Conservation (phyloP, 2,329 filamentous ascomycete genomes). For the Hymenoscyphus fructigenus region DNA sequence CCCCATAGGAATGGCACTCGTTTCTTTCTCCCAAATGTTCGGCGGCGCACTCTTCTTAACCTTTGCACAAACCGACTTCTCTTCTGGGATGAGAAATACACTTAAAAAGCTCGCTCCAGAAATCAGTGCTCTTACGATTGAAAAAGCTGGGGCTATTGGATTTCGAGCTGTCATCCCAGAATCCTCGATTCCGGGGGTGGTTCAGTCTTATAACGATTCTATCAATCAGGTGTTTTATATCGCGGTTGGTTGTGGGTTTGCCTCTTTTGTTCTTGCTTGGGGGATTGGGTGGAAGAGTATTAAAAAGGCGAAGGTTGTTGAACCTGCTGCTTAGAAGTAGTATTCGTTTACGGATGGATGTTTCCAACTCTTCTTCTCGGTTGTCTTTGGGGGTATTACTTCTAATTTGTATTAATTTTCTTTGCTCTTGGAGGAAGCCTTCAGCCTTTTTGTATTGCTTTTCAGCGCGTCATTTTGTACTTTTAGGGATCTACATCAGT, state of each 20-base stretch:
- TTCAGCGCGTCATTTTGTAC: neutral
- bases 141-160: slow-evolving; percentile 43
- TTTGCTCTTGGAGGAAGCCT: neutral
- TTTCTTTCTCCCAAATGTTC: slow-evolving; percentile 38
- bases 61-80: slow-evolving; percentile 36
- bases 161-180: slow-evolving; percentile 38
- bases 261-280: slow-evolving; percentile 26
- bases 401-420: neutral
- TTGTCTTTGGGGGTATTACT: neutral
- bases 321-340: slow-evolving; percentile 7
- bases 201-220: slow-evolving; percentile 42
- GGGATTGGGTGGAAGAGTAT: slow-evolving; percentile 50
- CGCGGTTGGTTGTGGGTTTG: slow-evolving; percentile 16
- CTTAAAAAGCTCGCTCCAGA: slow-evolving; percentile 37
- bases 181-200: slow-evolving; percentile 38
- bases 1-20: slow-evolving; percentile 36
- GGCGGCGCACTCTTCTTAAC: slow-evolving; percentile 35
- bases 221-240: slow-evolving; percentile 30
- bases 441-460: neutral
- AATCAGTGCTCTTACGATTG: slow-evolving; percentile 37
- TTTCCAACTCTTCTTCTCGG: neutral
- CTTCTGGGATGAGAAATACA: slow-evolving; percentile 24
- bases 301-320: slow-evolving; percentile 35
- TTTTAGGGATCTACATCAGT: neutral
- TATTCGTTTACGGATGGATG: neutral